Evolutionary conservation across 768 basidiomycete genomes (phyloP), one percentile per base, ranked within the genome.

Genomic region (Mycena polygramma): DNA sequence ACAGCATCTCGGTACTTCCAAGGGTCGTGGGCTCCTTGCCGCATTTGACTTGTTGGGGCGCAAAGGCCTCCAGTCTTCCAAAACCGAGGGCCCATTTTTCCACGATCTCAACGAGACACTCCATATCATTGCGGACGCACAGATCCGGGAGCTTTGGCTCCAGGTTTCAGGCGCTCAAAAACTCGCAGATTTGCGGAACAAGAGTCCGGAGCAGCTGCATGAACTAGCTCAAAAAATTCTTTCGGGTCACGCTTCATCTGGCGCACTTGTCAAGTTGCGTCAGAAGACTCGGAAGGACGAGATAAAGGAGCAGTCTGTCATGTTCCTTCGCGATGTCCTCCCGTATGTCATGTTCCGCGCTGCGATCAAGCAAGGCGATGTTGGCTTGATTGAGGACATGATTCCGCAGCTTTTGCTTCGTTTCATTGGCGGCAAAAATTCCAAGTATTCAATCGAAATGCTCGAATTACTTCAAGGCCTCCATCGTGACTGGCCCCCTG

Each of bases 1-100:
- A 49, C 85, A 86, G 63, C 85, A 84, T 71, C 75, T 79, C 6
- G 81, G 81, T 0, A 82, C 81, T 0, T 58, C 72, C 8, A 64
- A 65, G 24, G 73, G 76, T 2, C 69, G 76, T 2, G 79, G 81
- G 0, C 67, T 83, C 8, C 43, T 68, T 20, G 78, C 81, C 3
- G 79, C 78, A 0, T 83, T 83, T 68, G 70, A 77, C 46, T n/a
- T 81, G 0, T 71, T 83, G 10, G 51, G 76, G 22, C 71, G 75
- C 24, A 82, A 79, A 69, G 79, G 79, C 5, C 66, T 84, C 1
- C 59, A 70, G 7, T 69, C 69, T 14, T 37, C 58, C 2, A 37
- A 59, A 20, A 80, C 73, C 2, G 73, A 81, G 68, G 82, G 81
- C 0, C 77, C 79, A 7, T 81, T 82, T 57, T 75, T 77, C 65